Conservation (phyloP, 768 basidiomycete genomes). For the Hypholoma fasciculare region DNA sequence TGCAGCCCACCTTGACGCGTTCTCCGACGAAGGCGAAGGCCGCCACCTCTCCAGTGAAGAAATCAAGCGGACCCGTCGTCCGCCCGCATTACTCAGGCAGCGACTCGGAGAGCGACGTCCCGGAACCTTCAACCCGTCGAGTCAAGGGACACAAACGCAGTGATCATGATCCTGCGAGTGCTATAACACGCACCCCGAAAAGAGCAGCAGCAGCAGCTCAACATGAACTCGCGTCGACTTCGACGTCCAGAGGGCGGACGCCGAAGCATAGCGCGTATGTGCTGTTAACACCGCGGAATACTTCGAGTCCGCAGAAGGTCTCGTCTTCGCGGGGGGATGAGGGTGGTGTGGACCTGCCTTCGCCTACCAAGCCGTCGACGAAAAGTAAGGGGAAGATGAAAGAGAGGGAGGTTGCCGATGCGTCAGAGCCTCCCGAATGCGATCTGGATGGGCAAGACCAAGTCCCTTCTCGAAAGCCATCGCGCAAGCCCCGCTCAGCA, state of each 20-base stretch:
- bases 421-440: not conserved
- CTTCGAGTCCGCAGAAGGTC: not conserved
- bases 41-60: not conserved
- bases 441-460: not conserved
- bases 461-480: not conserved
- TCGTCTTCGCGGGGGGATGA: not conserved
- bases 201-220: too few species aligned
- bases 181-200: not conserved
- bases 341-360: not conserved
- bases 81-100: not conserved
- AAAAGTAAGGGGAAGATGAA: slow-evolving; percentile 14
- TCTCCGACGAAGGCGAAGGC: not conserved
- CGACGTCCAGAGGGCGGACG: not conserved
- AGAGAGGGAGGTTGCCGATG: slow-evolving; percentile 2
- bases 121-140: too few species aligned
- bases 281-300: slow-evolving; percentile 1
- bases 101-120: too few species aligned
- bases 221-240: too few species aligned
- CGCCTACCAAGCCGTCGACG: slow-evolving; percentile 1
- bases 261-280: not conserved
- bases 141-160: too few species aligned
- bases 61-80: not conserved
- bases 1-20: not conserved
- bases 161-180: too few species aligned
- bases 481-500: not conserved